Evolutionary conservation across 2,329 filamentous ascomycete species (phyloP).

Genomic region (Trichoderma aggressivum): DNA sequence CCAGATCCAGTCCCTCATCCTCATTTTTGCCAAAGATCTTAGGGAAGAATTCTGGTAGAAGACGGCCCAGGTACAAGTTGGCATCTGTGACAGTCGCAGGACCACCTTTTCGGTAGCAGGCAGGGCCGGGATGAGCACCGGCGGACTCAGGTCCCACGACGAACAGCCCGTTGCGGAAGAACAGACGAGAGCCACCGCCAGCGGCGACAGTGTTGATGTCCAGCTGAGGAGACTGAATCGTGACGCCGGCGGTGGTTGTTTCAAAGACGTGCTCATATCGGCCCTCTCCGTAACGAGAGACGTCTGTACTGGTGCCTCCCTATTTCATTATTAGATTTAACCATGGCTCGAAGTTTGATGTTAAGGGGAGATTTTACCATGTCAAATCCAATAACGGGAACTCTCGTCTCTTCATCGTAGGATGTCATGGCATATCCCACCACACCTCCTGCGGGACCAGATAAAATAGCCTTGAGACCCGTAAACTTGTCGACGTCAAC

Average conservation of each 20-base stretch:
- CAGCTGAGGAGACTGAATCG: constrained; percentile 85
- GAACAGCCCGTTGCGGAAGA: constrained; percentile 86
- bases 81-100: constrained; percentile 92
- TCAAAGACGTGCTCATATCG: constrained; percentile 92
- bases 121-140: constrained; percentile 83
- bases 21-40: constrained; percentile 93
- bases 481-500: constrained; percentile 78
- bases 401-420: constrained; percentile 78
- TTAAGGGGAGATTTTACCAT: constrained; percentile 52
- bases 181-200: constrained; percentile 78
- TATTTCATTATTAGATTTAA: constrained; percentile 13
- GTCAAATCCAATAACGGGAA: constrained; percentile 88
- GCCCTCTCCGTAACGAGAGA: constrained; percentile 80
- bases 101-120: constrained; percentile 86
- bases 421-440: constrained; percentile 90
- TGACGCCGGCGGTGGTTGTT: constrained; percentile 89
- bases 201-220: constrained; percentile 96
- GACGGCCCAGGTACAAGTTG: constrained; percentile 77
- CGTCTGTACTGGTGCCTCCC: constrained; percentile 87
- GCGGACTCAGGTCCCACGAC: constrained; percentile 88
- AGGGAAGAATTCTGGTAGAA: constrained; percentile 88
- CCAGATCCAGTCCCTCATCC: constrained; percentile 71
- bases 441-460: constrained; percentile 87
- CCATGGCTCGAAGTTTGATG: not conserved
- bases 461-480: constrained; percentile 79